Evolutionary conservation across 163 green algal species (phyloP).

Genomic region (Coccomyxa subellipsoidea): DNA sequence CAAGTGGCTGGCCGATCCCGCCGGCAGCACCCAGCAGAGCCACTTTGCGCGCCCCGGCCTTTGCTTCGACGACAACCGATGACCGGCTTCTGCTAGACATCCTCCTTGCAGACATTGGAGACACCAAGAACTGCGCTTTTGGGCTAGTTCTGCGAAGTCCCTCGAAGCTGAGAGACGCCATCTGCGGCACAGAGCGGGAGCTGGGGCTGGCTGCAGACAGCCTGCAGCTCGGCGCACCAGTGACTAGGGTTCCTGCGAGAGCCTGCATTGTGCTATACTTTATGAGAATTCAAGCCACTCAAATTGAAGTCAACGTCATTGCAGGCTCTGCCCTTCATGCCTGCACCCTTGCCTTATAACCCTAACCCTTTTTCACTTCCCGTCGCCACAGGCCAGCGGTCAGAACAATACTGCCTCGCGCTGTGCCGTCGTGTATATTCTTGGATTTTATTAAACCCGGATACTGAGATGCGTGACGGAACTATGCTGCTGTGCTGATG

Average conservation of each 20-base stretch:
- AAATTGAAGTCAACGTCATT: too few relatives aligned
- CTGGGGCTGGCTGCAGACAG: background rate
- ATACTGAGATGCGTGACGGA: too few relatives aligned
- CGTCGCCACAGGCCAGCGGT: too few relatives aligned
- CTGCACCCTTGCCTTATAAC: too few relatives aligned
- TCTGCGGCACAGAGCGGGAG: background rate
- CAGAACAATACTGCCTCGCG: too few relatives aligned
- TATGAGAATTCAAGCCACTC: too few relatives aligned
- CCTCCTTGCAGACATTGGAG: background rate
- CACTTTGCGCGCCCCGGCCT: conserved; percentile 38
- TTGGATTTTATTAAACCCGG: too few relatives aligned
- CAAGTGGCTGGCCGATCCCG: conserved; percentile 69
- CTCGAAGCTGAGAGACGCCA: background rate
- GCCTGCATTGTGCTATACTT: background rate
- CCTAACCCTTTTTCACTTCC: too few relatives aligned
- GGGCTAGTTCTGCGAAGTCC: background rate
- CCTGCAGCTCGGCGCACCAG: background rate
- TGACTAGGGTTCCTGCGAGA: background rate
- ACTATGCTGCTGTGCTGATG: too few relatives aligned
- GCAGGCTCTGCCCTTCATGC: too few relatives aligned
- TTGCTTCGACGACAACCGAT: background rate
- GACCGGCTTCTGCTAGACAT: background rate
- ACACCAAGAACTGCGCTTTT: background rate
- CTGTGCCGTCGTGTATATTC: too few relatives aligned
- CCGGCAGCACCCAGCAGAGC: conserved; percentile 64